A percentile compares a stretch with the other conserved stretches of the same genome.
Conservation (phyloP, 108 stramenopile species). For the Skeletonema tropicum region DNA sequence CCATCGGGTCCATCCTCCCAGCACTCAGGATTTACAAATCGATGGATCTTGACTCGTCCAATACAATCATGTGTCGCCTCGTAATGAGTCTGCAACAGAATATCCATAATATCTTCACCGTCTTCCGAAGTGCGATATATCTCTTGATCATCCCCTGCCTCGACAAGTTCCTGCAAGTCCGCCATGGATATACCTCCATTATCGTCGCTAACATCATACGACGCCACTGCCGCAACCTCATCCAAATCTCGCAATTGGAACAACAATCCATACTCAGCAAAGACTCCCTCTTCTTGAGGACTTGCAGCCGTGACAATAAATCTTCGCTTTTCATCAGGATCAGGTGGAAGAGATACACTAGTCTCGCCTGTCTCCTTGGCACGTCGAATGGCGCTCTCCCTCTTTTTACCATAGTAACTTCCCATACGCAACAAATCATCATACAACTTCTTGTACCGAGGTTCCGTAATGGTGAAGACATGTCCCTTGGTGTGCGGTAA, state of each 20-base stretch:
- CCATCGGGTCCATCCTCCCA: conserved; percentile 33
- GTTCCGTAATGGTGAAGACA: conserved; percentile 35
- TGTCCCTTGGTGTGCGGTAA: conserved; percentile 36
- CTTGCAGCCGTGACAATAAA: conserved; percentile 37
- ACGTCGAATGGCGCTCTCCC: conserved; percentile 26
- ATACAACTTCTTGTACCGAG: conserved; percentile 36
- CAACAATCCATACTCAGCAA: conserved; percentile 38
- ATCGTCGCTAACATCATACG: conserved; percentile 16
- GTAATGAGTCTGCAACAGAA: conserved; percentile 41
- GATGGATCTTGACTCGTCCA: conserved; percentile 39
- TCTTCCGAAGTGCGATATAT: conserved; percentile 7
- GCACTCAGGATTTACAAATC: conserved; percentile 41
- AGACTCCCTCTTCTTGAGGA: conserved; percentile 40
- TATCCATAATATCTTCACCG: conserved; percentile 32
- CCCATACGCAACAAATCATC: conserved; percentile 38
- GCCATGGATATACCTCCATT: conserved; percentile 13
- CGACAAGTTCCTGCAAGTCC: conserved; percentile 26
- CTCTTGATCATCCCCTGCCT: conserved; percentile 4
- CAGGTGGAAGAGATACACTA: not conserved
- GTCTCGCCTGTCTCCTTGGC: conserved; percentile 11
- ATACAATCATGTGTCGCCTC: conserved; percentile 49
- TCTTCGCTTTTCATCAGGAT: conserved; percentile 40
- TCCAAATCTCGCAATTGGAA: conserved; percentile 43
- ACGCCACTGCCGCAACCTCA: conserved; percentile 31
- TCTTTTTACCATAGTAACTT: conserved; percentile 22